phyloP scores from a whole-genome alignment of 139 green algal genomes.

The Desmodesmus armatus region DNA sequence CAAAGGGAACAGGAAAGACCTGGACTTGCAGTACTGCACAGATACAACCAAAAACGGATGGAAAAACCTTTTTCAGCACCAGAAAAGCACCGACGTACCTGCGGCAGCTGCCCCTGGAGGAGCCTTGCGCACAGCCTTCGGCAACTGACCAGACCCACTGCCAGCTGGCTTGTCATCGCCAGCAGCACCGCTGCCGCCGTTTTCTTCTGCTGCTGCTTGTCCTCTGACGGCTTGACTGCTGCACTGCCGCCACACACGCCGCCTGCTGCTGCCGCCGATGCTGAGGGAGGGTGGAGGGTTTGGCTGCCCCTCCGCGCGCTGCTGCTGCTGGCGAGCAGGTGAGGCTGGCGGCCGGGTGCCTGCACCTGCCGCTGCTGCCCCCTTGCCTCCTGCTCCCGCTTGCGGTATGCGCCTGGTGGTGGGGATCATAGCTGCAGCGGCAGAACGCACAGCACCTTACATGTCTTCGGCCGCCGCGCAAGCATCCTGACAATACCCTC shows the following conservation, averaged over 20 bases:
- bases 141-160: too few species aligned
- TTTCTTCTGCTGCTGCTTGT: background rate
- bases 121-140: background rate
- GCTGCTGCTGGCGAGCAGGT: slow-evolving; percentile 10
- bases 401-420: background rate
- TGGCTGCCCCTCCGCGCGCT: slow-evolving; percentile 2
- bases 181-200: background rate
- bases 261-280: background rate
- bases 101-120: background rate
- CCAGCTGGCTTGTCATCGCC: too few species aligned
- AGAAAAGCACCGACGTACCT: too few species aligned
- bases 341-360: background rate
- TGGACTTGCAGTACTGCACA: too few species aligned
- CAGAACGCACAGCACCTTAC: background rate
- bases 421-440: background rate
- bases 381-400: background rate
- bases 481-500: too few species aligned
- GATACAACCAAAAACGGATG: too few species aligned
- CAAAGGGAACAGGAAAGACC: too few species aligned
- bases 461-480: background rate
- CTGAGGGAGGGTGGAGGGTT: background rate
- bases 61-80: too few species aligned
- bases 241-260: background rate
- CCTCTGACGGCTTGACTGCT: background rate
- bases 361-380: background rate